Evolutionary conservation across 148 eudicot genomes (phyloP).

Genomic region (Cornus florida): DNA sequence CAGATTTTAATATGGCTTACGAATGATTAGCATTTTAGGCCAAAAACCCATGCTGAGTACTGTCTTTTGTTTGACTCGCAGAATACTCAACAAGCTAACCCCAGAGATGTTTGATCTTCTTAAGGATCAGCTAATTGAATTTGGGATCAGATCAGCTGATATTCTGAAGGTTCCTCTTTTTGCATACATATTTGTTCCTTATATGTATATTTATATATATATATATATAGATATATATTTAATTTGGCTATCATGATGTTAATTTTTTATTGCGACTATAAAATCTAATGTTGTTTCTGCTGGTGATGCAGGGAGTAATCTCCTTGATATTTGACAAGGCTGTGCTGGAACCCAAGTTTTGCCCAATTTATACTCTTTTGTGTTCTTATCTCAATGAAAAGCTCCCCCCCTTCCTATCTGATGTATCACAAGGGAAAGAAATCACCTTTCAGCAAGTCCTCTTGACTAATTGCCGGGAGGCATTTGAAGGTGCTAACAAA

Average conservation of each 20-base stretch:
- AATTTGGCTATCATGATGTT: background rate
- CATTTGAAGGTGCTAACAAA: constrained; percentile 89
- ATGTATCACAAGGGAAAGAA: constrained; percentile 75
- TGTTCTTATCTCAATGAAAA: constrained; percentile 85
- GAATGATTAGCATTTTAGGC: background rate
- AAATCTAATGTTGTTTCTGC: constrained; percentile 16
- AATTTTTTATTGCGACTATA: background rate
- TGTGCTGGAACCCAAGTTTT: constrained; percentile 92
- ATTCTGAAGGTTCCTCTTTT: constrained; percentile 63
- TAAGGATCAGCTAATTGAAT: constrained; percentile 79
- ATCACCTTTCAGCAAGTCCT: constrained; percentile 88
- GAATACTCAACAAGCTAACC: constrained; percentile 91
- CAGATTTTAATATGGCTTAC: background rate
- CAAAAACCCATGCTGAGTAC: background rate
- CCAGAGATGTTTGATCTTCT: constrained; percentile 94
- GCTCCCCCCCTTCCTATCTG: constrained; percentile 84
- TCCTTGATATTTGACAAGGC: constrained; percentile 97
- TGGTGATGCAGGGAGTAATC: constrained; percentile 72
- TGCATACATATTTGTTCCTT: background rate
- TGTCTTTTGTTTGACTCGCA: constrained; percentile 31
- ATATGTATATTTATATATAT: background rate
- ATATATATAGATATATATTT: too few relatives aligned
- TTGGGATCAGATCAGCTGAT: constrained; percentile 87
- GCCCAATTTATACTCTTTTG: constrained; percentile 88
- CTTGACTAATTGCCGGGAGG: constrained; percentile 90